Evolutionary conservation across 768 basidiomycete genomes (phyloP), one percentile per base, ranked within the genome.

Genomic region (Phanerodontia chrysosporium): DNA sequence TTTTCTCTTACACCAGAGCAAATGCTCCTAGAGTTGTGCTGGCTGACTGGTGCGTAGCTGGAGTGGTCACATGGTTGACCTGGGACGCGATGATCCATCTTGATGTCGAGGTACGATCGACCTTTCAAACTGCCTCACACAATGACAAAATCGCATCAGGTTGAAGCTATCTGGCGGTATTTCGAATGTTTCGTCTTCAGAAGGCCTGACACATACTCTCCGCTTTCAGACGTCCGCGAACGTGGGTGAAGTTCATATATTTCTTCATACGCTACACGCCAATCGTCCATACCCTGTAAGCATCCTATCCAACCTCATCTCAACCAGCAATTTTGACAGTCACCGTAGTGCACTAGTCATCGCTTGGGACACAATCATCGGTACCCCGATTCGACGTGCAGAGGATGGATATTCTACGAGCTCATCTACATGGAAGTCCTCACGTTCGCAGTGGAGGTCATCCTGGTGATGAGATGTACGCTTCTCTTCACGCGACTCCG

Each of bases 71-170:
- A 7, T 60, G 52, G 51, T 16, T 54, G 35, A 18, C 24, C 21
- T 66, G 58, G 57, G 65, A 64, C 49, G 58, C 56, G 14, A 14
- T 60, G n/a, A 64, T 60, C 10, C 56, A 62, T 27, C 28, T 66
- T n/a, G 62, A 61, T 45, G 49, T 57, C 14, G 65, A 66, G 60
- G 61, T 61, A 42, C 16, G 39, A 42, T 18, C n/a, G 22, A 24
- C 55, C 25, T 9, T 25, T 29, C 24, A 29, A 18, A 8, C 9
- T 18, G 39, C n/a, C 9, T 45, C 49, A 24, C 30, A n/a, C 3
- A 8, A 3, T 27, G 28, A 42, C 28, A 58, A 21, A 18, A 14
- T 36, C 3, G 7, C 32, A 6, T 2, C 18, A 57, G 56, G 45
- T 57, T 28, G 45, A 57, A 35, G 7, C 25, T 32, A 57, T 57